A percentile compares a stretch with the other conserved stretches of the same genome.
Evolutionary conservation across 345 rosid species (phyloP).

Genomic region (Draba incana): DNA sequence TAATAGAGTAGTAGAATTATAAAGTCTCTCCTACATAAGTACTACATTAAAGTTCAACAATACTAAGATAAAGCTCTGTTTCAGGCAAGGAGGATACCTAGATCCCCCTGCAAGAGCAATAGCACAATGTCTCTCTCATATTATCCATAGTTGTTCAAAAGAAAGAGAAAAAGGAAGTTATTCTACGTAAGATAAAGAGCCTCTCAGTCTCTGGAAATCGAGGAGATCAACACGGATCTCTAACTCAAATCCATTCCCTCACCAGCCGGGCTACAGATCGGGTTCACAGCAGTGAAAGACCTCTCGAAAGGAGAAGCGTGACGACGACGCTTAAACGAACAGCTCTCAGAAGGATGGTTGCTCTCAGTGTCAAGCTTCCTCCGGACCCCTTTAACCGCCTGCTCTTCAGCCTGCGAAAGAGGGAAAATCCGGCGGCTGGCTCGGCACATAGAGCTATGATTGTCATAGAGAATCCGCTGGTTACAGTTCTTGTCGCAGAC

Average conservation of each 20-base stretch:
- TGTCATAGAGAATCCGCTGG: conserved; percentile 97
- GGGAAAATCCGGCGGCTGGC: conserved; percentile 85
- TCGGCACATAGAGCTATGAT: conserved; percentile 88
- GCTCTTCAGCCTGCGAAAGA: conserved; percentile 75
- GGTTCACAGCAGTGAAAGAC: conserved; percentile 83
- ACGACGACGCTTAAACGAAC: conserved; percentile 87
- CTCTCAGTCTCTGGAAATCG: conserved; percentile 28
- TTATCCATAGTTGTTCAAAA: conserved; percentile 49
- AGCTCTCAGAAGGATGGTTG: conserved; percentile 63
- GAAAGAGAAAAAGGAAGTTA: conserved; percentile 43
- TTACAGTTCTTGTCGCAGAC: conserved; percentile 99
- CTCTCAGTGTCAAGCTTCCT: conserved; percentile 90
- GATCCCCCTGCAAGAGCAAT: conserved; percentile 51
- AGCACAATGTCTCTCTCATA: conserved; percentile 51
- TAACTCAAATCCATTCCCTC: conserved; percentile 97
- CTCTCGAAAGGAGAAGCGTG: conserved; percentile 95
- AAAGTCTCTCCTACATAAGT: conserved; percentile 43
- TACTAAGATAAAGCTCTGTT: conserved; percentile 54
- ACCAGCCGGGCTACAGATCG: conserved; percentile 92
- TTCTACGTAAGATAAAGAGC: conserved; percentile 41
- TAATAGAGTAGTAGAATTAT: conserved; percentile 35
- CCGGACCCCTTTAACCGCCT: conserved; percentile 91
- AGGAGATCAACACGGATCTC: conserved; percentile 51
- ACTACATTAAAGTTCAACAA: conserved; percentile 46
- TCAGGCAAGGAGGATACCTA: conserved; percentile 53